phyloP scores from a whole-genome alignment of 495 filamentous ascomycete genomes.

The Penicillium manginii region DNA sequence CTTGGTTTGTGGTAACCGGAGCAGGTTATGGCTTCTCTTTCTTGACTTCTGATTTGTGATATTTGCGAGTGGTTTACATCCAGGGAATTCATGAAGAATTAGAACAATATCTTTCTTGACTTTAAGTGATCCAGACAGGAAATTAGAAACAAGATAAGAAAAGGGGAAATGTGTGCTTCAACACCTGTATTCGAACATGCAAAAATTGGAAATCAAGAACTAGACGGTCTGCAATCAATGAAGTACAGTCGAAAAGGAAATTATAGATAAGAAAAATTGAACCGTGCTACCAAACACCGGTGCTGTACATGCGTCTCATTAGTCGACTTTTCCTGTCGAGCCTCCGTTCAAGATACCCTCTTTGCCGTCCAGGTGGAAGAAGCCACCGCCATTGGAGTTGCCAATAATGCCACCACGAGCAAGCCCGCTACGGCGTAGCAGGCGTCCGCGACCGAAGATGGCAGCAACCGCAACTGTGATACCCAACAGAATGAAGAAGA shows the following conservation, averaged over 20 bases:
- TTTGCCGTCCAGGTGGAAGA: slow-evolving; percentile 79
- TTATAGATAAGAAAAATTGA: slow-evolving; percentile 22
- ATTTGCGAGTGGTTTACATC: no score
- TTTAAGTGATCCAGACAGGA: not conserved
- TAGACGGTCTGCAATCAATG: slow-evolving; percentile 29
- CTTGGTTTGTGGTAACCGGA: no score
- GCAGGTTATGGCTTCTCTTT: no score
- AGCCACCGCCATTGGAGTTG: slow-evolving; percentile 61
- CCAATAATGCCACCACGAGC: slow-evolving; percentile 57
- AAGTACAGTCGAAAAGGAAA: slow-evolving; percentile 33
- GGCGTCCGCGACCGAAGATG: slow-evolving; percentile 38
- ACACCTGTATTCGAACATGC: slow-evolving; percentile 26
- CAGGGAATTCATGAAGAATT: not conserved
- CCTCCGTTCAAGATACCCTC: slow-evolving; percentile 66
- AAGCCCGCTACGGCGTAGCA: slow-evolving; percentile 32
- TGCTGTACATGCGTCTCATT: slow-evolving; percentile 48
- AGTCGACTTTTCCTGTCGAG: slow-evolving; percentile 80
- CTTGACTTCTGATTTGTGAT: no score
- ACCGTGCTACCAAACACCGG: slow-evolving; percentile 34
- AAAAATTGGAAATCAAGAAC: slow-evolving; percentile 21
- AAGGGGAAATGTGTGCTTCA: slow-evolving; percentile 29
- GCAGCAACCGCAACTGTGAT: slow-evolving; percentile 42
- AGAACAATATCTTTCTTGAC: not conserved
- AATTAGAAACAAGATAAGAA: slow-evolving; percentile 14
- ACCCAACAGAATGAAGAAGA: slow-evolving; percentile 65